Evolutionary conservation across 257 asterid genomes (phyloP).

Genomic region (Petunia secreta): DNA sequence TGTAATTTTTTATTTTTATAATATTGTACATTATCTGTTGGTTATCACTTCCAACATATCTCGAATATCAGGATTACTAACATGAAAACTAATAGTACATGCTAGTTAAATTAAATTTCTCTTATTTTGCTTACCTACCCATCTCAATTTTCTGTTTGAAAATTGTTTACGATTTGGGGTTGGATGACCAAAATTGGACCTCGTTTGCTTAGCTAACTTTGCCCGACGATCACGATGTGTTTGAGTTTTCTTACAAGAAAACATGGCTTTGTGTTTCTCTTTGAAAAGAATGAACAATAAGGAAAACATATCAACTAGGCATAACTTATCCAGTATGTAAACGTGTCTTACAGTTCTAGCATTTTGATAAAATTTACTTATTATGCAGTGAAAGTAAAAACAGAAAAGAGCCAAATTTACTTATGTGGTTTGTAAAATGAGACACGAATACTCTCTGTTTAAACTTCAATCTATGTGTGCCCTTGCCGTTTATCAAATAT

Average conservation of each 20-base stretch:
- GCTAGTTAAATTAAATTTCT: neutral
- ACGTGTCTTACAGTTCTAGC: neutral
- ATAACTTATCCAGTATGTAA: neutral
- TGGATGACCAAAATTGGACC: slow-evolving; percentile 13
- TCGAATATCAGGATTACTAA: neutral
- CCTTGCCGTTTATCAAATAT: too few relatives aligned
- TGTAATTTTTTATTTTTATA: neutral
- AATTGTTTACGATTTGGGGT: neutral
- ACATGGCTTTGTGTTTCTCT: neutral
- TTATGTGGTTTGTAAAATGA: too few relatives aligned
- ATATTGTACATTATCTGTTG: neutral
- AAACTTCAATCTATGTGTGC: too few relatives aligned
- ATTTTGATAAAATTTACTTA: neutral
- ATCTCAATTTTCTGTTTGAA: slow-evolving; percentile 5
- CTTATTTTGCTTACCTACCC: neutral
- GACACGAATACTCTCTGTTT: too few relatives aligned
- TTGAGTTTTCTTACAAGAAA: neutral
- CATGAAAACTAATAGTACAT: neutral
- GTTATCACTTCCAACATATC: neutral
- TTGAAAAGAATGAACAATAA: neutral
- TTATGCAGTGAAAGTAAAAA: neutral
- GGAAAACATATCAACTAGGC: neutral
- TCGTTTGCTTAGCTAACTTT: neutral
- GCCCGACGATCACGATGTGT: neutral
- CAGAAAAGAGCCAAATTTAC: neutral